Percentiles rank a stretch among this genome's conserved stretches.
Evolutionary conservation across 441 rosid genomes (phyloP).

Genomic region (Breynia disticha): DNA sequence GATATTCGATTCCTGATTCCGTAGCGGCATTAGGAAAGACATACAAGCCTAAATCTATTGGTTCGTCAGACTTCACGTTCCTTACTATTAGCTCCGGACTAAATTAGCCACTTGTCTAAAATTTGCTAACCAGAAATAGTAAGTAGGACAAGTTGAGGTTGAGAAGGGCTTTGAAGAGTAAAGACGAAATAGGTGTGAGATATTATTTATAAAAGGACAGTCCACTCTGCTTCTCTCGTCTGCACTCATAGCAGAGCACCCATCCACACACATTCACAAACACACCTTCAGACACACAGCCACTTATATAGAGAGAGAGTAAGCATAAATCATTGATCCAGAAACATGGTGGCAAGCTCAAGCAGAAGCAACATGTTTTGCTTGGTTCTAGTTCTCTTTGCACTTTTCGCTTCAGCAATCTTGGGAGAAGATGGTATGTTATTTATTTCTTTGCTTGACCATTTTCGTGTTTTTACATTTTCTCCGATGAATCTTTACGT

Average conservation of each 20-base stretch:
- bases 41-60: too few species aligned
- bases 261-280: constrained; percentile 10
- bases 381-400: constrained; percentile 26
- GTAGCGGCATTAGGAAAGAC: too few species aligned
- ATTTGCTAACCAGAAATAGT: too few species aligned
- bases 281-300: too few species aligned
- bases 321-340: neutral
- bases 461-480: neutral
- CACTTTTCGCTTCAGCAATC: constrained; percentile 23
- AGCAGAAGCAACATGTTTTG: constrained; percentile 25
- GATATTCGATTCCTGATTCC: too few species aligned
- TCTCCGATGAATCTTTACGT: too few species aligned
- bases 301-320: constrained; percentile 5
- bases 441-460: neutral
- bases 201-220: constrained; percentile 42
- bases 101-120: too few species aligned
- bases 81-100: too few species aligned
- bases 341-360: constrained; percentile 22
- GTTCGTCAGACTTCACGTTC: too few species aligned
- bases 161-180: neutral
- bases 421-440: constrained; percentile 52
- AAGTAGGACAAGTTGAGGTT: too few species aligned
- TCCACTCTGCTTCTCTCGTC: constrained; percentile 9
- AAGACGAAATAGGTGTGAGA: constrained; percentile 14
- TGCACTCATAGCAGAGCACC: constrained; percentile 17